These are phyloP conservation scores for Malassezia sympodialis DNA, from an alignment of 1,284 basidiomycete genomes.

Conservation along the genomic window DNA sequence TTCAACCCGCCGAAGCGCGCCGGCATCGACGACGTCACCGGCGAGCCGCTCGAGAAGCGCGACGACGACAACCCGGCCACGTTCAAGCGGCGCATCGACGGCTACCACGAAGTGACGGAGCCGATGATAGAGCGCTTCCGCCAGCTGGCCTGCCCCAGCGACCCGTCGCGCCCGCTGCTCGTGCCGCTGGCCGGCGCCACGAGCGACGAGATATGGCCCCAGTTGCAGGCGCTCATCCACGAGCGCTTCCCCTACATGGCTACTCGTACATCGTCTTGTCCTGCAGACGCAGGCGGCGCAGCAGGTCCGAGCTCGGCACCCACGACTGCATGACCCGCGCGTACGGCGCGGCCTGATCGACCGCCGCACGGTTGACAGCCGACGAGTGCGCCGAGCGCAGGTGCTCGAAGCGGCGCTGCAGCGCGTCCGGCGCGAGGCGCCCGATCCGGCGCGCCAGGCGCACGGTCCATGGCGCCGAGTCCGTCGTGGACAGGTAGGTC, in stretches of 20 bases:
- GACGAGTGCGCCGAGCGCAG: slow-evolving; percentile 1
- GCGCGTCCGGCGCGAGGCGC: neutral
- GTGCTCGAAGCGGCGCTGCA: slow-evolving; percentile 3
- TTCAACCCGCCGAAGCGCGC: slow-evolving; percentile 72
- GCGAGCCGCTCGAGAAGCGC: slow-evolving; percentile 75
- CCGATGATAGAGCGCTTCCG: slow-evolving; percentile 60
- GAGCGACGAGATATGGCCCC: slow-evolving; percentile 86
- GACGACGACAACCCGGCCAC: slow-evolving; percentile 85
- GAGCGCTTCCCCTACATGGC: slow-evolving; percentile 19
- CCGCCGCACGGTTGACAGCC: neutral
- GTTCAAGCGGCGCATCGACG: slow-evolving; percentile 66
- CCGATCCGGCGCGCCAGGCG: neutral
- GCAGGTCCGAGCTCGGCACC: neutral
- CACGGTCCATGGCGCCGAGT: slow-evolving; percentile 5
- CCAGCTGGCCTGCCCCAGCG: slow-evolving; percentile 16
- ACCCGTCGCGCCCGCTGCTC: slow-evolving; percentile 43
- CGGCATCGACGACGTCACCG: slow-evolving; percentile 82
- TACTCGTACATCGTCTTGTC: slow-evolving; percentile 9
- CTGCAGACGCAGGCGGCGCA: slow-evolving; percentile 3
- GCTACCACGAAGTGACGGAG: slow-evolving; percentile 78
- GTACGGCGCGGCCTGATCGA: neutral
- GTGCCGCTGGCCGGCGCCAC: slow-evolving; percentile 68
- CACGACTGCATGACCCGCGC: neutral
- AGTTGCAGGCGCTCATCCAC: slow-evolving; percentile 58
- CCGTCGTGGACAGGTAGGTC: neutral